phyloP scores from a whole-genome alignment of 208 protist genomes.

The Porcisia hertigi region DNA sequence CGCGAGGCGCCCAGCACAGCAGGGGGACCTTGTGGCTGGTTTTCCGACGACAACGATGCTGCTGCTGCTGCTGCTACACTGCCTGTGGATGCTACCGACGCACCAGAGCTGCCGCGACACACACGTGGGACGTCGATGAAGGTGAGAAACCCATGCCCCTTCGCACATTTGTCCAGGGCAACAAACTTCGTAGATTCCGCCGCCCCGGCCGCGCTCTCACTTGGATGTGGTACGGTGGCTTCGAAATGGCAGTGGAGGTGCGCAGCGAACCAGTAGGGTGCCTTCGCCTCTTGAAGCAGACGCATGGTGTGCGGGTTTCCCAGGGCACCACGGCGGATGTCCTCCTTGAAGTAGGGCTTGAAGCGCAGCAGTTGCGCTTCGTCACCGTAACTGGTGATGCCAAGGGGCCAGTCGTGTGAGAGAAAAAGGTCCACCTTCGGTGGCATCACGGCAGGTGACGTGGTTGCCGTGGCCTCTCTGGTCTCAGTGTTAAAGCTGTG shows the following conservation, averaged over 20 bases:
- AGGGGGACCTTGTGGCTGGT: background rate
- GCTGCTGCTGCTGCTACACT: background rate
- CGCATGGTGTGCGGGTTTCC: conserved; percentile 85
- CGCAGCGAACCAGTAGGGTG: conserved; percentile 81
- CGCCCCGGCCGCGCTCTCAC: background rate
- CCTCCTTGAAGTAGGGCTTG: conserved; percentile 89
- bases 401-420: conserved; percentile 92
- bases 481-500: conserved; percentile 5
- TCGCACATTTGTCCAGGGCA: conserved; percentile 90
- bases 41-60: background rate
- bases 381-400: conserved; percentile 87
- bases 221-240: conserved; percentile 55
- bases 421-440: conserved; percentile 75
- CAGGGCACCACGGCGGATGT: conserved; percentile 69
- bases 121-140: conserved; percentile 68
- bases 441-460: background rate
- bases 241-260: conserved; percentile 92
- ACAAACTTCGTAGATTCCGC: conserved; percentile 51
- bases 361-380: conserved; percentile 72
- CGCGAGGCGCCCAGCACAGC: conserved; percentile 21
- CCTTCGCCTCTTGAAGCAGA: conserved; percentile 58
- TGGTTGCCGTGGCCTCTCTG: background rate
- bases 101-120: background rate
- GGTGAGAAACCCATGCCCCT: conserved; percentile 72
- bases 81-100: background rate